These are phyloP conservation scores for Cladorrhinum sp. DNA, from an alignment of 2,329 filamentous ascomycete genomes.

Conservation along the genomic window DNA sequence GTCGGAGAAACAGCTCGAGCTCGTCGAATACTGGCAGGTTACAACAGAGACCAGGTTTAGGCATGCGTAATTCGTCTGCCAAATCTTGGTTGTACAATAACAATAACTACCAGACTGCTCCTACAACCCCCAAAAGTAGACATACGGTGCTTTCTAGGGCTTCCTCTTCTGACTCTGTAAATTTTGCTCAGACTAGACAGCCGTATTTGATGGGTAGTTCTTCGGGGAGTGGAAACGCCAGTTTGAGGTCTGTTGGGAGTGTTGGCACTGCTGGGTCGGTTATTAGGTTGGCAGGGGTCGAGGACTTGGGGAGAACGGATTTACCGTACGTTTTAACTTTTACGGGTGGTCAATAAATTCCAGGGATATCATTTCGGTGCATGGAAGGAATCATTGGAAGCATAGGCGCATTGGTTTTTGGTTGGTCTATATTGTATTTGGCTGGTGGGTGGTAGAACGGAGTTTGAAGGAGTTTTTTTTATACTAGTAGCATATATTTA, in stretches of 20 bases:
- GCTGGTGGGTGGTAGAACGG: too few species aligned
- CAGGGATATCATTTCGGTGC: slow-evolving; percentile 7
- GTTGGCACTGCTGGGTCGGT: slow-evolving; percentile 25
- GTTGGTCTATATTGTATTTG: neutral
- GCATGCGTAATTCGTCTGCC: slow-evolving; percentile 40
- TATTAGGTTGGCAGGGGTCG: slow-evolving; percentile 22
- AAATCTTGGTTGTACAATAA: slow-evolving; percentile 48
- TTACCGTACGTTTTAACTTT: slow-evolving; percentile 28
- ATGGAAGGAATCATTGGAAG: neutral
- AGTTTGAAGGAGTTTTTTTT: neutral
- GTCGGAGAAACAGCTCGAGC: slow-evolving; percentile 25
- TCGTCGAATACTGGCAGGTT: slow-evolving; percentile 23
- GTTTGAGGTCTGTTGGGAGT: slow-evolving; percentile 35
- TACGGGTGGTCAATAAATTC: neutral
- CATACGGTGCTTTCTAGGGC: slow-evolving; percentile 37
- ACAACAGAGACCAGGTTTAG: slow-evolving; percentile 27
- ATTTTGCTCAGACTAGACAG: slow-evolving; percentile 43
- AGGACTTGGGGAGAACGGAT: slow-evolving; percentile 24
- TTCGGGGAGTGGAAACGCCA: slow-evolving; percentile 40
- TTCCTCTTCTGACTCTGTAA: slow-evolving; percentile 31
- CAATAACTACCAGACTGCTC: slow-evolving; percentile 53
- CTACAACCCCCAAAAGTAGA: slow-evolving; percentile 50
- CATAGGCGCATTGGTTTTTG: neutral
- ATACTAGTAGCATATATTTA: neutral
- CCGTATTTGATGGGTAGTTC: slow-evolving; percentile 39